Evolutionary conservation across 805 yeast genomes (phyloP).

Genomic region (Komagataella kurtzmanii): DNA sequence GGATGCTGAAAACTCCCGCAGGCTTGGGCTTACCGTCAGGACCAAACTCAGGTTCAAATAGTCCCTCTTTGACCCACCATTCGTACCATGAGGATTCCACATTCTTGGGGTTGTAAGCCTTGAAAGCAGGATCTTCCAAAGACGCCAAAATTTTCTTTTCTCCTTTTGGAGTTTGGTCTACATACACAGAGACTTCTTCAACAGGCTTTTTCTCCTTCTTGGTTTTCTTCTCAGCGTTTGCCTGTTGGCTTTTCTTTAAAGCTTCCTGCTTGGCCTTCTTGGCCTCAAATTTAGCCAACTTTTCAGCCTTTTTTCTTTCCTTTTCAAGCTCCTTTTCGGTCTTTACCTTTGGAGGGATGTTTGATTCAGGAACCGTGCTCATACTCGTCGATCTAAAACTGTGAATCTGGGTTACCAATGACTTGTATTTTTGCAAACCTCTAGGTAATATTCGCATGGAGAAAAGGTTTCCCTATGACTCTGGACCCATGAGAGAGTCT

Average conservation of each 20-base stretch:
- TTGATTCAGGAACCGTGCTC: neutral
- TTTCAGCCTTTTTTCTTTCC: constrained; percentile 44
- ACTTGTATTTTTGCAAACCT: neutral
- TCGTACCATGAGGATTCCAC: constrained; percentile 96
- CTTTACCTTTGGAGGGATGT: constrained; percentile 21
- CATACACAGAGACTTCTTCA: constrained; percentile 73
- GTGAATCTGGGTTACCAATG: neutral
- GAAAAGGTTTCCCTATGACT: neutral
- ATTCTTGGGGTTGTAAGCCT: constrained; percentile 83
- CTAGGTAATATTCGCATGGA: neutral
- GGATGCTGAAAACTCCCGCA: constrained; percentile 78
- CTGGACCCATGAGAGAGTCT: neutral
- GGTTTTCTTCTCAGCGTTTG: constrained; percentile 29
- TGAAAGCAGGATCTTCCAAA: constrained; percentile 84
- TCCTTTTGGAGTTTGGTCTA: constrained; percentile 75
- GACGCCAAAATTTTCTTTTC: constrained; percentile 83
- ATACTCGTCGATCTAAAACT: neutral
- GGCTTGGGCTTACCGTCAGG: constrained; percentile 65
- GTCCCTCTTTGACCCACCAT: constrained; percentile 91
- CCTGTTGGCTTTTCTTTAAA: constrained; percentile 31
- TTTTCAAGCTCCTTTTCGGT: constrained; percentile 65
- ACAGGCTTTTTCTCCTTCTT: constrained; percentile 58
- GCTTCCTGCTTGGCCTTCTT: constrained; percentile 62
- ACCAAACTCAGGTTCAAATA: constrained; percentile 76
- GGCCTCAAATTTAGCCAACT: constrained; percentile 55